These are phyloP conservation scores for Ganoderma resinaceum DNA, from an alignment of 1,284 basidiomycete species.

Conservation along the genomic window DNA sequence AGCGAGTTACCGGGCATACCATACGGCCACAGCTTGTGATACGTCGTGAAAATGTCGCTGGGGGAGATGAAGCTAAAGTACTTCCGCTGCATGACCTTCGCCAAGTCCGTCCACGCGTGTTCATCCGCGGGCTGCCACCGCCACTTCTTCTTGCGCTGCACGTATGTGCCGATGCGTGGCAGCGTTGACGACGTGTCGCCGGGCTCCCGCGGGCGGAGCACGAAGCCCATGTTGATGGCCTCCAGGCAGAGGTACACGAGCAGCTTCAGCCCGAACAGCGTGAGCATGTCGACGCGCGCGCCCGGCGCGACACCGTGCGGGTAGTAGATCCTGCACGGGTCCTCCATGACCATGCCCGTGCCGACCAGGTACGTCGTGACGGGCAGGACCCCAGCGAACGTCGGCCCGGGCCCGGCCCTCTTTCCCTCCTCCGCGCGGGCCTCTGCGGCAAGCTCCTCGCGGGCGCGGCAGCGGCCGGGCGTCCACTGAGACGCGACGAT, in stretches of 20 bases:
- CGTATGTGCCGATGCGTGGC: not conserved
- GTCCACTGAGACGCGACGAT: constrained; percentile 4
- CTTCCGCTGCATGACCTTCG: not conserved
- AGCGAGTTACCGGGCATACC: not conserved
- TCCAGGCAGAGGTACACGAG: not conserved
- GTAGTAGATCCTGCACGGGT: not conserved
- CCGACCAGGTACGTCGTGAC: not conserved
- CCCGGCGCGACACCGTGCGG: not conserved
- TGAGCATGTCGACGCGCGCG: not conserved
- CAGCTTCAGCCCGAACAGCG: not conserved
- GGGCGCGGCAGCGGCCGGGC: not conserved
- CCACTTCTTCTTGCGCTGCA: constrained; percentile 1
- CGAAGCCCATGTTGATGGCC: constrained; percentile 1
- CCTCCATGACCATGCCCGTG: constrained; percentile 1
- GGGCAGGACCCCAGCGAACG: not conserved
- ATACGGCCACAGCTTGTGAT: not conserved
- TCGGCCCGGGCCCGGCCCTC: not conserved
- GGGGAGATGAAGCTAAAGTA: not conserved
- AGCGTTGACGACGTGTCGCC: not conserved
- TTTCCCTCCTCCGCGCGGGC: not conserved
- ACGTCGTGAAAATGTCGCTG: not conserved
- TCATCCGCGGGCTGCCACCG: constrained; percentile 1
- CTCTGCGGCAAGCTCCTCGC: not conserved
- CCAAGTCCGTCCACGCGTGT: not conserved
- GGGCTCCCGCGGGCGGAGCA: not conserved